A percentile compares a stretch with the other conserved stretches of the same genome.
These are phyloP conservation scores for Immersiella caudata DNA, from an alignment of 495 filamentous ascomycete species.

Conservation along the genomic window DNA sequence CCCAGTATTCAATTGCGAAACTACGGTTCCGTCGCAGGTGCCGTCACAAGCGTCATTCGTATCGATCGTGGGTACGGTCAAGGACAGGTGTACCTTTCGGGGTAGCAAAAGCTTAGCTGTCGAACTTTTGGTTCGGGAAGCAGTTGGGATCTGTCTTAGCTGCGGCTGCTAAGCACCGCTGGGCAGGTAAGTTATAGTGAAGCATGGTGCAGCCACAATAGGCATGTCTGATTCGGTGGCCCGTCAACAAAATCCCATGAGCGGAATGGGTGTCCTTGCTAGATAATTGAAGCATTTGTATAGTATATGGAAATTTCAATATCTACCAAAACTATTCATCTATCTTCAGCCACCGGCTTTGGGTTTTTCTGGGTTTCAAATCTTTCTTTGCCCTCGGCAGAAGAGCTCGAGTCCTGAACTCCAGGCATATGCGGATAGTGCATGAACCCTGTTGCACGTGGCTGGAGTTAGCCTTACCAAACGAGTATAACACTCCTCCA, in stretches of 20 bases:
- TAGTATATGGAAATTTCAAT: too few species aligned
- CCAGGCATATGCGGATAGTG: not conserved
- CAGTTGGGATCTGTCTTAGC: not conserved
- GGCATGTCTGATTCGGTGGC: not conserved
- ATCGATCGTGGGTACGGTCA: not conserved
- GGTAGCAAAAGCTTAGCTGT: not conserved
- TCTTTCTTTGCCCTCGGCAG: not conserved
- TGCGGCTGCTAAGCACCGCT: not conserved
- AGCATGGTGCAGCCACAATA: not conserved
- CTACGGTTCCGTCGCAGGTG: not conserved
- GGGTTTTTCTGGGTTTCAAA: too few species aligned
- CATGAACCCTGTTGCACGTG: not conserved
- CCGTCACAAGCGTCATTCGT: not conserved
- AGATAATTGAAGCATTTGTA: not conserved
- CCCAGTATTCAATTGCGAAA: not conserved
- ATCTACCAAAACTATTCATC: too few species aligned
- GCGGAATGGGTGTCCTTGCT: too few species aligned
- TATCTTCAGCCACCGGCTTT: too few species aligned
- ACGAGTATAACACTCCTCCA: too few species aligned
- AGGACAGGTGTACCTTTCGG: conserved; percentile 17
- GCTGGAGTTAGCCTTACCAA: not conserved
- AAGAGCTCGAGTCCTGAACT: not conserved
- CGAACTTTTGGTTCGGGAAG: not conserved
- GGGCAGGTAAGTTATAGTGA: not conserved
- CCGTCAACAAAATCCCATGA: not conserved